Conservation (phyloP, 208 protist genomes). For the Leishmania braziliensis region DNA sequence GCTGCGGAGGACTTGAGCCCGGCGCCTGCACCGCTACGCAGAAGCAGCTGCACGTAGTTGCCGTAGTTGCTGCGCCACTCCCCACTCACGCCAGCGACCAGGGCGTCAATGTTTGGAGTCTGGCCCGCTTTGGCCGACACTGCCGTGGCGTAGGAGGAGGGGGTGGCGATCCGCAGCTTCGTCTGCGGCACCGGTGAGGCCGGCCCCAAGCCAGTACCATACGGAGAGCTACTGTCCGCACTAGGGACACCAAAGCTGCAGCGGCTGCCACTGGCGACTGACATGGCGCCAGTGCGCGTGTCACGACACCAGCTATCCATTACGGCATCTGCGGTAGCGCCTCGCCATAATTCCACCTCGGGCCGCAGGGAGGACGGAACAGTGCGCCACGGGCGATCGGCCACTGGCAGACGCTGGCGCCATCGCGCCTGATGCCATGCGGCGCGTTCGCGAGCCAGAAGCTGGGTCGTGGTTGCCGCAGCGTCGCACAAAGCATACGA, state of each 20-base stretch:
- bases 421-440: conserved; percentile 38
- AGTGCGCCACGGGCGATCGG: conserved; percentile 20
- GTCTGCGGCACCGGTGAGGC: background rate
- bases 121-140: background rate
- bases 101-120: conserved; percentile 10
- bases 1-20: background rate
- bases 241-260: background rate
- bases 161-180: background rate
- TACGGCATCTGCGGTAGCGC: background rate
- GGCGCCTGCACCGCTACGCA: conserved; percentile 12
- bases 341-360: background rate
- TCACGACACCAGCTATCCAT: conserved; percentile 35
- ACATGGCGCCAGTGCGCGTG: conserved; percentile 2
- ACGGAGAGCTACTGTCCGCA: background rate
- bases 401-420: conserved; percentile 24
- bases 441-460: conserved; percentile 15
- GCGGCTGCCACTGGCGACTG: background rate
- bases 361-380: conserved; percentile 2
- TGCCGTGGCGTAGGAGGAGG: conserved; percentile 1
- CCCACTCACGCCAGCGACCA: conserved; percentile 23
- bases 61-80: conserved; percentile 29
- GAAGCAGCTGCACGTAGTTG: conserved; percentile 27
- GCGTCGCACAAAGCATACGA: background rate
- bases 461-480: conserved; percentile 3
- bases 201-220: background rate